phyloP scores from a whole-genome alignment of 768 basidiomycete genomes.

The Hypholoma fasciculare region DNA sequence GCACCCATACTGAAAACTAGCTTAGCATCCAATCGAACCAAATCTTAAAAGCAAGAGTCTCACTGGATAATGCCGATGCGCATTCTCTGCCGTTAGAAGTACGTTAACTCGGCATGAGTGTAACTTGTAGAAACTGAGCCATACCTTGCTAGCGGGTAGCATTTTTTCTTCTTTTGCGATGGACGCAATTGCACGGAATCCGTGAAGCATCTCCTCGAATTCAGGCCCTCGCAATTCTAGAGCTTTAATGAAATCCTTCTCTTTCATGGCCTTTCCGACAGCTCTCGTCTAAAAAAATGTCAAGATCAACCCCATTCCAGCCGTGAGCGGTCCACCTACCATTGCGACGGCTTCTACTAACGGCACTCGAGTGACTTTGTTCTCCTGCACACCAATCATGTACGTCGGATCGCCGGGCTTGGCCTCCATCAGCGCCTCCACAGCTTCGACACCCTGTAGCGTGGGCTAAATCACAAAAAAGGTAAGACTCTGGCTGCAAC shows the following conservation, averaged over 20 bases:
- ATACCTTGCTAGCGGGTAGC: conserved; percentile 52
- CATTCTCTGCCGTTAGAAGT: conserved; percentile 52
- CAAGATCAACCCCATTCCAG: conserved; percentile 1
- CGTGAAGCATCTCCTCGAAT: conserved; percentile 82
- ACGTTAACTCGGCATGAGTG: conserved; percentile 5
- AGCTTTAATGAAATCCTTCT: conserved; percentile 83
- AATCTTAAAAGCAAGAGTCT: conserved; percentile 26
- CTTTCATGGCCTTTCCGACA: conserved; percentile 79
- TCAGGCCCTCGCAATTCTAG: conserved; percentile 91
- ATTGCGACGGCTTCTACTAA: conserved; percentile 91
- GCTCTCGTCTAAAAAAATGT: conserved; percentile 67
- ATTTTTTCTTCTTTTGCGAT: conserved; percentile 49
- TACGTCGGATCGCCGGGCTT: conserved; percentile 91
- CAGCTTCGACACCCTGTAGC: conserved; percentile 93
- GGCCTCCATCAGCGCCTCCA: conserved; percentile 82
- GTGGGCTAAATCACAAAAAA: conserved; percentile 63
- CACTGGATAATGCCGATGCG: conserved; percentile 85
- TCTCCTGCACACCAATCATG: conserved; percentile 96
- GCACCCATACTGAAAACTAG: conserved; percentile 74
- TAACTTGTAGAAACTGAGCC: conserved; percentile 8
- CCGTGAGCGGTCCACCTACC: conserved; percentile 39
- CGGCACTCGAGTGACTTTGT: conserved; percentile 91
- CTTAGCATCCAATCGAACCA: background rate
- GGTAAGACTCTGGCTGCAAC: background rate
- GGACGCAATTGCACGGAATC: conserved; percentile 76